Evolutionary conservation across 345 rosid genomes (phyloP), one percentile per base, ranked within the genome.

Genomic region (Citrus sinensis): DNA sequence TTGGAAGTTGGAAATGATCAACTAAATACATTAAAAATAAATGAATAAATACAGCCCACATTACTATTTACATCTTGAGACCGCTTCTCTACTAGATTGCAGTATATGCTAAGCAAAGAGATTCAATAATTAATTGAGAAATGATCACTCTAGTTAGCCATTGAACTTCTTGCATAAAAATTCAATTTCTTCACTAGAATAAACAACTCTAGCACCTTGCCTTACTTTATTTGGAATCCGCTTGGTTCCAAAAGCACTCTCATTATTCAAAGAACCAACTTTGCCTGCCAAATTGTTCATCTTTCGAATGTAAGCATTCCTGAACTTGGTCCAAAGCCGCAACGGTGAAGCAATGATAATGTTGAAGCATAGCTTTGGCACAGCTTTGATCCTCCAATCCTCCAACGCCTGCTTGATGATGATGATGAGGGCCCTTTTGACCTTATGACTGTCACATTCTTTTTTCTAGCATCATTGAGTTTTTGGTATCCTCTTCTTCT

Each of bases 401-500:
- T 83, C 90, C 88, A 85, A 58, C 39, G 76, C 79, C 85, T 78
- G 5, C 87, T 76, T 46, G 51, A 46, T 3, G 51, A 46, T 0
- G 51, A 46, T 0, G 78, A 55, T 4, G 70, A 37, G 4, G 71
- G 79, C 35, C 86, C 76, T 5, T 13, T 35, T 10, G 83, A 27
- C 71, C 82, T 80, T 14, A 70, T 24, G 7, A 77, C 37, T 67
- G 72, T 83, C n/a, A 80, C 46, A 1, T 70, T 83, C 73, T 56
- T 85, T 25, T 79, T 80, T 62, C 70, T 85, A 22, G 66, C 46
- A 0, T 76, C 61, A 51, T 79, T 63, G 2, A 85, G 75, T 27
- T 80, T 76, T 58, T 79, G 85, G 72, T 87, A 85, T 30, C 75
- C 24, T 39, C 70, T 82, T 75, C 88, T 84, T 77, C 83, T 76